Evolutionary conservation across 2,329 filamentous ascomycete species (phyloP).

Genomic region (Penicillium fuscoglaucum): DNA sequence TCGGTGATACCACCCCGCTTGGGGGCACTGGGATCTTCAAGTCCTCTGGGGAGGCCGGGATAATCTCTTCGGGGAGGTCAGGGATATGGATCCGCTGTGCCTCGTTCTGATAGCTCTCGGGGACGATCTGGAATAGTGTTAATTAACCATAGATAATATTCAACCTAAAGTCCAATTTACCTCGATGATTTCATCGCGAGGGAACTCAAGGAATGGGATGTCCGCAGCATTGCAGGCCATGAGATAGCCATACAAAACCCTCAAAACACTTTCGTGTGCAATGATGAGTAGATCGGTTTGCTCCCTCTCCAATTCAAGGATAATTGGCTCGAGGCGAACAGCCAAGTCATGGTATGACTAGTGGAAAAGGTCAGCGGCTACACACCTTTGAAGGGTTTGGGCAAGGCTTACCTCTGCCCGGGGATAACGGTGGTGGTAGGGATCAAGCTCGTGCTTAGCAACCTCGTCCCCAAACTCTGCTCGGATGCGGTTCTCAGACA

Average conservation of each 20-base stretch:
- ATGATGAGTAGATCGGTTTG: constrained; percentile 98
- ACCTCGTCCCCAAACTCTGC: constrained; percentile 86
- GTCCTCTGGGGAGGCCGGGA: constrained; percentile 77
- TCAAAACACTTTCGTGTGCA: constrained; percentile 94
- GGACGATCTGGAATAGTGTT: constrained; percentile 68
- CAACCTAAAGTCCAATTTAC: constrained; percentile 40
- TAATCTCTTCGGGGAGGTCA: constrained; percentile 61
- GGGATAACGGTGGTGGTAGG: constrained; percentile 95
- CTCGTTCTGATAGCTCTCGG: constrained; percentile 95
- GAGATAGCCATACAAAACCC: constrained; percentile 93
- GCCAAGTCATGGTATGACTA: constrained; percentile 97
- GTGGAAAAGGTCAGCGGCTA: not conserved
- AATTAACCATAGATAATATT: constrained; percentile 15
- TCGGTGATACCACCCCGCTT: constrained; percentile 50
- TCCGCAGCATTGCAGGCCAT: constrained; percentile 98
- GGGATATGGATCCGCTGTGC: constrained; percentile 88
- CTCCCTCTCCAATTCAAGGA: constrained; percentile 93
- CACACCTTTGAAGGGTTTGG: not conserved
- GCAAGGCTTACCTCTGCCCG: constrained; percentile 71
- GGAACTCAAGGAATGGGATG: constrained; percentile 90
- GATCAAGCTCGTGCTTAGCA: constrained; percentile 86
- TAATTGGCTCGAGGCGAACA: constrained; percentile 96
- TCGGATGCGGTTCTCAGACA: constrained; percentile 80
- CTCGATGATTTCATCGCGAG: constrained; percentile 96
- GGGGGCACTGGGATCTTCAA: constrained; percentile 74